Evolutionary conservation across 2,329 filamentous ascomycete species (phyloP), one percentile per base, ranked within the genome.

Genomic region (Ascochyta pisi): DNA sequence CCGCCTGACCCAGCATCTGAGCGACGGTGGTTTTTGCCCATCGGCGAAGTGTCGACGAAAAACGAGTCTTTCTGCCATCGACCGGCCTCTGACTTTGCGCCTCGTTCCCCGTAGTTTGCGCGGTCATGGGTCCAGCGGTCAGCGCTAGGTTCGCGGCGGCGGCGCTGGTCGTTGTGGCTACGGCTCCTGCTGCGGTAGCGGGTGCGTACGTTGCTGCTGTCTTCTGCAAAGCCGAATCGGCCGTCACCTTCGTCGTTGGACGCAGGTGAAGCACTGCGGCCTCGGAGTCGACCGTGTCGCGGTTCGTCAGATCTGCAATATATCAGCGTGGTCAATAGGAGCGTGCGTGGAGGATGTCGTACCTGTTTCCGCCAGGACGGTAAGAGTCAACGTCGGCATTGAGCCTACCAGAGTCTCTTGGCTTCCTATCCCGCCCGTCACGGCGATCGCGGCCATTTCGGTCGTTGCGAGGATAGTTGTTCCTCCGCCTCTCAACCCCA

Each of bases 191-290:
- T 76, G 23, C 79, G 76, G 29, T 66, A 78, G 55, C 70, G 77
- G 61, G 66, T 72, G 51, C 69, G 78, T 57, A 62, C 79, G 42
- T 83, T 76, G 15, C 81, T 79, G 46, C 58, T 65, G 34, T 71
- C 57, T 81, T 84, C 80, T n/a, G 69, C 71, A 61, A 82, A 82
- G 6, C 80, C 80, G 34, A 73, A 78, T 4, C 79, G 75, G 16
- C 83, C 79, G 50, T 81, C 78, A 12, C 78, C 81, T 34, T 80
- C 79, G 42, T 78, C 73, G 44, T 75, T 70, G 16, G 78, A 73
- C 24, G 63, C 65, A 26, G 86, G 86, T 6, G 85, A 88, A 16
- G 85, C 85, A 69, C 84, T 87, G 60, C 86, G 82, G 64, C 84
- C 78, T 41, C 85, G 81, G 42, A 86, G 77, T 43, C 82, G 79